Evolutionary conservation across 805 yeast species (phyloP), one percentile per base, ranked within the genome.

Genomic region (Maudiozyma serrabonitensis): DNA sequence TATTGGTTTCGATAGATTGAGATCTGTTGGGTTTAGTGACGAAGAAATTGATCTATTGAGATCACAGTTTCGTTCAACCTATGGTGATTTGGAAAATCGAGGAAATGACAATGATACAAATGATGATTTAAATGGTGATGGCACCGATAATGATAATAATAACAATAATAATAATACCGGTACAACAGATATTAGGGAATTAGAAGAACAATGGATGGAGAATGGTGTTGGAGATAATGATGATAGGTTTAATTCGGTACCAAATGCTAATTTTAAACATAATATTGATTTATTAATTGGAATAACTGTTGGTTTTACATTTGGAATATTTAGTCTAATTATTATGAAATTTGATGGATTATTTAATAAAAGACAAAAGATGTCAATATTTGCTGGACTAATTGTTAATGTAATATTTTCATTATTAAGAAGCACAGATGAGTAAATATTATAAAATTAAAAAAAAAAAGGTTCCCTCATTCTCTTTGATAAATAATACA

Each of bases 191-290:
- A 65, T 82, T 1, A 63, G 87, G 46, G 82, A 82, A 54, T 64
- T 87, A 50, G 96, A 88, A 61, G 96, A 88, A 56, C 73, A 87
- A 50, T 89, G 96, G 95, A 84, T 88, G 52, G 93, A 88, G 55
- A 80, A 83, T 45, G 84, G 88, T 0, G 58, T 82, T 42, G 81
- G 86, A 16, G 75, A 75, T 47, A 74, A 73, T 47, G 76, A 72
- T 46, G 75, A 70, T 45, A 52, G 58, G 39, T 71, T 74, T 39
- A 71, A 73, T 35, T 69, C 76, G 15, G 67, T 66, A 16, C 68
- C 72, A 21, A 62, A 66, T 41, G 62, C 69, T 1, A 56, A 69
- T 31, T 64, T 70, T 51, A 72, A 75, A 41, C 75, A 76, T 42
- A 85, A 85, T 56, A 80, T 76, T 52, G 91, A 84, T 58, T 69